A percentile compares a stretch with the other conserved stretches of the same genome.
phyloP scores from a whole-genome alignment of 345 rosid genomes.

The Murraya paniculata region DNA sequence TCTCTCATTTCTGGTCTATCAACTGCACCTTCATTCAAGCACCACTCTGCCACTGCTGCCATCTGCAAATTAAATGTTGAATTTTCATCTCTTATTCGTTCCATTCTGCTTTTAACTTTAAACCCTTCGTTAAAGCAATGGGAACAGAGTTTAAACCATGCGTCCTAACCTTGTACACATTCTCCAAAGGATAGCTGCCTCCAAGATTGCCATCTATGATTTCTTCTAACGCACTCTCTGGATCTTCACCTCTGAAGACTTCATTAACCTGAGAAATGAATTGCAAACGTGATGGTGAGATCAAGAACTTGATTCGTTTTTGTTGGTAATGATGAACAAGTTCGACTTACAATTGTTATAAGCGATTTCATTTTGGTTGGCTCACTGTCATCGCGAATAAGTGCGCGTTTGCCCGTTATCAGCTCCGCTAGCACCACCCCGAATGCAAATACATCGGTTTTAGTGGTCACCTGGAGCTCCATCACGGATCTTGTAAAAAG shows the following conservation, averaged over 20 bases:
- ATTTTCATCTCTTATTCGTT: background rate
- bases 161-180: conserved; percentile 39
- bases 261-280: conserved; percentile 31
- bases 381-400: conserved; percentile 46
- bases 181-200: conserved; percentile 46
- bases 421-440: conserved; percentile 71
- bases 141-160: background rate
- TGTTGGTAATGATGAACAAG: background rate
- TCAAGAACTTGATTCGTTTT: background rate
- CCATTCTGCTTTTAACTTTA: too few species aligned
- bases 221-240: conserved; percentile 39
- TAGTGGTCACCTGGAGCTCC: conserved; percentile 64
- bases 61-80: conserved; percentile 30
- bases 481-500: conserved; percentile 48
- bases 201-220: conserved; percentile 43
- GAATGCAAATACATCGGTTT: conserved; percentile 62
- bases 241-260: conserved; percentile 41
- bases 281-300: background rate
- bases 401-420: conserved; percentile 59
- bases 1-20: conserved; percentile 62
- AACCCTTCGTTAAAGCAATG: background rate
- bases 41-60: conserved; percentile 53
- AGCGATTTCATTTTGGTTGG: conserved; percentile 48
- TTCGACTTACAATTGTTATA: conserved; percentile 38
- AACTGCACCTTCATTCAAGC: conserved; percentile 48